Base-by-base conservation (phyloP, 1,284 basidiomycete species). In the Ganoderma lingzhi region DNA sequence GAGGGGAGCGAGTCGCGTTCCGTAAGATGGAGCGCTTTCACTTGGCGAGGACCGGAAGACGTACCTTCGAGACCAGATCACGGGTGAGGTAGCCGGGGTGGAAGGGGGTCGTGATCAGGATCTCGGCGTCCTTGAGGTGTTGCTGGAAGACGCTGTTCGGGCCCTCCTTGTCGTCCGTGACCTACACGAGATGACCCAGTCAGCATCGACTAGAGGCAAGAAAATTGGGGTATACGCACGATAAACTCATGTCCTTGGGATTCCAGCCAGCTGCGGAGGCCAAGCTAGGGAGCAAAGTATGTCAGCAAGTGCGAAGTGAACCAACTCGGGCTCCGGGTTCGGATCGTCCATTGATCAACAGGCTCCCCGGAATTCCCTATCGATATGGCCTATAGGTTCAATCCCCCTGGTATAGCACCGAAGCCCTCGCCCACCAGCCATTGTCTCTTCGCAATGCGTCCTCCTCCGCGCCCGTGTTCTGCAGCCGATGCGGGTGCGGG, bases 81-180 rank as follows among this genome's bases (percentile, higher is more conserved):
- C 84, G 86, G 8, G 95, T 96, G 70, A 97, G 88, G 82, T 98
- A 97, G 74, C 91, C 95, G 59, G 94, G 94, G 79, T 95, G 93
- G 90, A 96, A 98, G 12, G 96, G 96, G 1, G 96, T 98, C 15
- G 95, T 97, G 81, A 97, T 94, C 75, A 93, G 80, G 67, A 94
- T 85, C 78, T 93, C 91, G 45, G 90, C 88, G 79, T 97, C 95
- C 67, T 88, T 87, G 72, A 98, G 87, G 79, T 98, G 87, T 82
- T 95, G 94, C 79, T 95, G 91, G 86, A 98, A 97, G 73, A 87
- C 91, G 71, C 92, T 94, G 81, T 94, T 84, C 17, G 92, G 84
- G 45, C 95, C 95, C 78, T 98, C 96, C 83, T 98, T 98, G 86
- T 90, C 90, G 79, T 90, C 90, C 45, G 93, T 92, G 65, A 96